Conservation (phyloP, 192 early-diverging fungal species). For the Coemansia sp. region DNA sequence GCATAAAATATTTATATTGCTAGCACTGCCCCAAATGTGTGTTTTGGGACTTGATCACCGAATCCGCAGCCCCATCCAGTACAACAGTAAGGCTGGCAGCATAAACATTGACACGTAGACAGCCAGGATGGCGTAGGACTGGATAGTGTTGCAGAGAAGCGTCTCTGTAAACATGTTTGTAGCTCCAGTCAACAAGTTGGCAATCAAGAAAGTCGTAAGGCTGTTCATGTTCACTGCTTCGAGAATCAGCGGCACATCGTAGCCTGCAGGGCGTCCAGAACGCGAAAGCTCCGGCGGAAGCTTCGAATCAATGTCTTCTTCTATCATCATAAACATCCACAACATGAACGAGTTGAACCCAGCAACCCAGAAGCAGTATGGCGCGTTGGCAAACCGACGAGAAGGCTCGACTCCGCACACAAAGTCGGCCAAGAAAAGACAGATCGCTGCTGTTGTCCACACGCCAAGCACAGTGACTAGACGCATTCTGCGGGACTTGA, state of each 20-base stretch:
- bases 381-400: constrained; percentile 71
- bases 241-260: constrained; percentile 60
- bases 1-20: background rate
- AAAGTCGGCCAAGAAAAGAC: constrained; percentile 56
- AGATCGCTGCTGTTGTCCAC: constrained; percentile 44
- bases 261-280: constrained; percentile 38
- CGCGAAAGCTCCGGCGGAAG: constrained; percentile 42
- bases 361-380: constrained; percentile 79
- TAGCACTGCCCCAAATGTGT: background rate
- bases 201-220: constrained; percentile 80
- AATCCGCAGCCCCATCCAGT: constrained; percentile 19
- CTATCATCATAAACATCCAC: constrained; percentile 61
- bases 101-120: constrained; percentile 60
- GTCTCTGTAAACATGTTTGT: constrained; percentile 83
- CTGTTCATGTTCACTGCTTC: constrained; percentile 79
- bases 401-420: constrained; percentile 64
- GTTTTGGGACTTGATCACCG: constrained; percentile 23
- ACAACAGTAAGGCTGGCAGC: constrained; percentile 37
- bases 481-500: constrained; percentile 54
- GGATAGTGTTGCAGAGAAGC: constrained; percentile 54
- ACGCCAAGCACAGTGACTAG: constrained; percentile 48
- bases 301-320: constrained; percentile 59
- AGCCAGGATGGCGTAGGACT: constrained; percentile 53
- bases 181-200: constrained; percentile 84
- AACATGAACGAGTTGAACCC: constrained; percentile 69